Evolutionary conservation across 2,329 filamentous ascomycete genomes (phyloP).

Genomic region (Tolypocladium cylindrosporum): DNA sequence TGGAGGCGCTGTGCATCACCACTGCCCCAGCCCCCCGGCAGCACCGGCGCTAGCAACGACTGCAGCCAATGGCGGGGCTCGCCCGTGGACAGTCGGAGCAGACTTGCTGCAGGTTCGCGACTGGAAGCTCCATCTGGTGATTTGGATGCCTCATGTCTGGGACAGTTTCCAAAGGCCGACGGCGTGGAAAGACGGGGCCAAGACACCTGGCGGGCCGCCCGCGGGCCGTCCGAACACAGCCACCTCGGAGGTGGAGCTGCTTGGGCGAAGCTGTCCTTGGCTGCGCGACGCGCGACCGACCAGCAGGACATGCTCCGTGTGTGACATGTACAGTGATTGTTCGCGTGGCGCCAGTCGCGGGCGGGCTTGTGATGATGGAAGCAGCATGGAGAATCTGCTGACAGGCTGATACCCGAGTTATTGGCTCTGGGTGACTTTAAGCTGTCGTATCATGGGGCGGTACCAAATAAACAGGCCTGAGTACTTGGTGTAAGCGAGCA

Average conservation of each 20-base stretch:
- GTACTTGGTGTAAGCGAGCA: not conserved
- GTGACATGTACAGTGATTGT: not conserved
- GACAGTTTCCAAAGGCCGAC: not conserved
- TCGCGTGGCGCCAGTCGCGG: not conserved
- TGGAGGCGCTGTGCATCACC: not conserved
- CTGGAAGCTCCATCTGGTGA: not conserved
- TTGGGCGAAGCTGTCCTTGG: not conserved
- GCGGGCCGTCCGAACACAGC: not conserved
- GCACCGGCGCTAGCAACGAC: slow-evolving; percentile 1
- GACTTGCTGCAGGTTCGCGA: not conserved
- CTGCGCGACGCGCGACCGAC: not conserved
- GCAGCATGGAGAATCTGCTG: not conserved
- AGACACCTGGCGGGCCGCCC: not conserved
- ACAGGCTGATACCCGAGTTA: not conserved
- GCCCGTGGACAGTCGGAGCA: not conserved
- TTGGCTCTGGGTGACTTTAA: no score
- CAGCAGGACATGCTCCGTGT: not conserved
- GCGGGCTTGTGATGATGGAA: not conserved
- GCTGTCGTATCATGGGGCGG: no score
- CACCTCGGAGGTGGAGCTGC: not conserved
- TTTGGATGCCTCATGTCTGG: not conserved
- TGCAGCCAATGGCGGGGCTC: not conserved
- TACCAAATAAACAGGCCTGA: no score
- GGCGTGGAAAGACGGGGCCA: not conserved
- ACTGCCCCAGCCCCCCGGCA: not conserved